A percentile compares a stretch with the other conserved stretches of the same genome.
Evolutionary conservation across 108 stramenopile genomes (phyloP).

Genomic region (Nitzschia palea): DNA sequence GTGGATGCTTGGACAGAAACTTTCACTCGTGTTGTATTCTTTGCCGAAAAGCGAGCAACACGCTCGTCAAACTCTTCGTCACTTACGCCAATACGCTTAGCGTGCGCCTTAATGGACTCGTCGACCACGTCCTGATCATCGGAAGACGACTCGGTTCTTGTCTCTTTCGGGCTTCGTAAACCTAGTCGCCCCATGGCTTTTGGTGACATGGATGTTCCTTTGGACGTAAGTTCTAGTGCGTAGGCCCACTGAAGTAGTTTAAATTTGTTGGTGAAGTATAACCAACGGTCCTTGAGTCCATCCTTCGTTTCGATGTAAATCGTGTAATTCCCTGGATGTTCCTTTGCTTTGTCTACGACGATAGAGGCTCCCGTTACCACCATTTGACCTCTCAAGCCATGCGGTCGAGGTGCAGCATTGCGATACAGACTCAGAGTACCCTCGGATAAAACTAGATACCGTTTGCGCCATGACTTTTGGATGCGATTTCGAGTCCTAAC

Average conservation of each 20-base stretch:
- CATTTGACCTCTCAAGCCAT: conserved; percentile 56
- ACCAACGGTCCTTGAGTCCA: conserved; percentile 44
- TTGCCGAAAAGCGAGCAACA: conserved; percentile 25
- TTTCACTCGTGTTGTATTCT: conserved; percentile 44
- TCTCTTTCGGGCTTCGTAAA: conserved; percentile 4
- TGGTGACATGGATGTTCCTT: conserved; percentile 9
- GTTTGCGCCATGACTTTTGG: conserved; percentile 58
- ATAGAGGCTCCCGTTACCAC: conserved; percentile 54
- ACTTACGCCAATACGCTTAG: conserved; percentile 28
- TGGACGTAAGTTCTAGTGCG: conserved; percentile 46
- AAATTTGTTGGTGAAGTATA: conserved; percentile 58
- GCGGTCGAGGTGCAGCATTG: conserved; percentile 54
- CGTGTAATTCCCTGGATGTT: conserved; percentile 38
- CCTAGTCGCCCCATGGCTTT: background rate
- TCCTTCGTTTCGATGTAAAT: conserved; percentile 55
- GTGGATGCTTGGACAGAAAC: conserved; percentile 64
- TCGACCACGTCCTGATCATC: conserved; percentile 18
- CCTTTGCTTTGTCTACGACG: conserved; percentile 29
- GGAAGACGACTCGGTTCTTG: background rate
- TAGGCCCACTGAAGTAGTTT: conserved; percentile 55
- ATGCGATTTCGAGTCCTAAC: conserved; percentile 52
- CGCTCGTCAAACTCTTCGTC: conserved; percentile 27
- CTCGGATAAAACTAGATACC: conserved; percentile 65
- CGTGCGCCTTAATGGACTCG: conserved; percentile 38
- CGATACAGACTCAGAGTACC: conserved; percentile 67